Evolutionary conservation across 225 moss, liverwort and hornwort species (phyloP).

Genomic region (Rhytidiadelphus loreus): DNA sequence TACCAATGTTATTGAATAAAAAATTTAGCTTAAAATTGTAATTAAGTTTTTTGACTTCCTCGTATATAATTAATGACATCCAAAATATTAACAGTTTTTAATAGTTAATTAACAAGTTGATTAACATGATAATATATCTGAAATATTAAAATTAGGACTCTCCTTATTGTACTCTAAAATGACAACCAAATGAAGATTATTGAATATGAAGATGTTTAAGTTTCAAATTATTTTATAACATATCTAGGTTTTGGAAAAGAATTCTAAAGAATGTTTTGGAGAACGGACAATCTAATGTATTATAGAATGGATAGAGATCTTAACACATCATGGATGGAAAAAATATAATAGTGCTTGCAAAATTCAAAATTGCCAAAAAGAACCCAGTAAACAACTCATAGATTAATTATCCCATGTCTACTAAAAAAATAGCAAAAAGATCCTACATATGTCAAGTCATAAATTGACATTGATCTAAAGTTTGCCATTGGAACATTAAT

Average conservation of each 20-base stretch:
- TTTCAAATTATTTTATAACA: not conserved
- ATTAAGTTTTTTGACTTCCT: too few relatives aligned
- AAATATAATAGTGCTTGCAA: not conserved
- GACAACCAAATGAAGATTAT: not conserved
- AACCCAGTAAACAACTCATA: too few relatives aligned
- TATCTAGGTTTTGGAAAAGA: not conserved
- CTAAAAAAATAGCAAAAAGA: too few relatives aligned
- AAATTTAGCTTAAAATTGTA: not conserved
- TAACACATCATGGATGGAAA: not conserved
- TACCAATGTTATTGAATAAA: not conserved
- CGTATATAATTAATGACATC: not conserved
- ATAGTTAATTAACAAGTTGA: too few relatives aligned
- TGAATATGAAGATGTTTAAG: not conserved
- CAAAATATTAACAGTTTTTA: not conserved
- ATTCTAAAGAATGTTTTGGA: accelerated
- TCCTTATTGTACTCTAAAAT: accelerated
- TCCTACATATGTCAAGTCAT: not conserved
- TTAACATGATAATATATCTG: too few relatives aligned
- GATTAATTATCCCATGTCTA: accelerated
- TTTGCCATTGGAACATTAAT: not conserved
- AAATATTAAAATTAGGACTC: not conserved
- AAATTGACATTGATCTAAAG: not conserved
- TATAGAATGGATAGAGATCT: not conserved
- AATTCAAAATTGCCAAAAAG: not conserved
- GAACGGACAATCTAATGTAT: not conserved